Percentiles rank a stretch among this genome's conserved stretches.
Evolutionary conservation across 352 stramenopile species (phyloP).

Genomic region (Pythium phragmiticola): DNA sequence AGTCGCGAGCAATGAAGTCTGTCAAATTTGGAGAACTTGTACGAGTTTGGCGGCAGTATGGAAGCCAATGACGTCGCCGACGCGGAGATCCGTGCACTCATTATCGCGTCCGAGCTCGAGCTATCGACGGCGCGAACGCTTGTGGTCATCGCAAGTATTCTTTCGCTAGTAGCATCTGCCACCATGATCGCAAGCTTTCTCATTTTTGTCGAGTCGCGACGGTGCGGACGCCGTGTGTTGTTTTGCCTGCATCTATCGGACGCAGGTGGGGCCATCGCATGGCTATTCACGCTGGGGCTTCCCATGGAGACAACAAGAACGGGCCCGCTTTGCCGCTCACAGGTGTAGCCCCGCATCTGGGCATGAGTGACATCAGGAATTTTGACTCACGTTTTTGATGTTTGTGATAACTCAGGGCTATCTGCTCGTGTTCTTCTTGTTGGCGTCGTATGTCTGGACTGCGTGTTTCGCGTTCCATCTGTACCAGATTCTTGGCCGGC

Average conservation of each 20-base stretch:
- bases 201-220: constrained; percentile 57
- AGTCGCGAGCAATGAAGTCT: constrained; percentile 1
- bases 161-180: constrained; percentile 46
- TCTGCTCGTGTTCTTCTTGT: constrained; percentile 59
- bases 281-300: constrained; percentile 52
- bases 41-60: background rate
- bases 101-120: constrained; percentile 22
- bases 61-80: constrained; percentile 3
- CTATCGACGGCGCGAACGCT: constrained; percentile 42
- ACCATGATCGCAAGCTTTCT: constrained; percentile 60
- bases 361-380: no score
- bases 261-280: constrained; percentile 40
- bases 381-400: background rate
- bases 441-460: constrained; percentile 72
- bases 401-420: constrained; percentile 39
- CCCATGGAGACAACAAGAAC: constrained; percentile 19
- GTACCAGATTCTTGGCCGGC: constrained; percentile 57
- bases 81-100: constrained; percentile 5
- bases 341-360: constrained; percentile 25
- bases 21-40: background rate
- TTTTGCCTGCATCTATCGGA: constrained; percentile 69
- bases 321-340: constrained; percentile 31
- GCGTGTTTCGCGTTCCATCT: constrained; percentile 79
- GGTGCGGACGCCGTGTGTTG: constrained; percentile 59
- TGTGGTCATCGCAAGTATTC: constrained; percentile 35